Evolutionary conservation across 1,284 basidiomycete genomes (phyloP).

Genomic region (Trametes hirsuta): DNA sequence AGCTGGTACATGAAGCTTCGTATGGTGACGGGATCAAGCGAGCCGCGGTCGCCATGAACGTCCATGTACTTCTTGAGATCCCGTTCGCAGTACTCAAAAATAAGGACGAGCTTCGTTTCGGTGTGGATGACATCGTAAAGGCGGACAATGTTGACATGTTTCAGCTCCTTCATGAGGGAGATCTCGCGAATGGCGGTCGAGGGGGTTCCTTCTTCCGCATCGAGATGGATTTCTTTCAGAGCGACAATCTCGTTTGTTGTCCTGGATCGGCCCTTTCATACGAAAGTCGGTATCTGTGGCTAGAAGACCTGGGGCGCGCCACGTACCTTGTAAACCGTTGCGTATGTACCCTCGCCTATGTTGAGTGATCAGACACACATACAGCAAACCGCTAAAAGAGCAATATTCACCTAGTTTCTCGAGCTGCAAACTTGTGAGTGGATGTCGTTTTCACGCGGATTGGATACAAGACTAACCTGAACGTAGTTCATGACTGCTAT

Average conservation of each 20-base stretch:
- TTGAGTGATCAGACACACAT: conserved; percentile 7
- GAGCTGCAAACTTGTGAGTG: conserved; percentile 51
- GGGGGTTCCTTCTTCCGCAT: conserved; percentile 94
- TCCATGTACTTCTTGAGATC: conserved; percentile 99
- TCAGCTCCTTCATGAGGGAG: conserved; percentile 95
- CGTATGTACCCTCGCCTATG: conserved; percentile 83
- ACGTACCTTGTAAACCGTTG: conserved; percentile 87
- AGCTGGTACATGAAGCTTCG: conserved; percentile 98
- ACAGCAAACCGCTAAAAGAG: neutral
- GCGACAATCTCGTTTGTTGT: conserved; percentile 91
- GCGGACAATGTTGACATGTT: conserved; percentile 94
- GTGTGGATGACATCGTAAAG: conserved; percentile 99
- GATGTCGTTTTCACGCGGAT: neutral
- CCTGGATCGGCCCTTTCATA: conserved; percentile 72
- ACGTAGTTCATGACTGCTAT: conserved; percentile 63
- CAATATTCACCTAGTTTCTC: conserved; percentile 76
- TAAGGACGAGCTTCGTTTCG: conserved; percentile 96
- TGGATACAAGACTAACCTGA: conserved; percentile 47
- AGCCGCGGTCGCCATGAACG: conserved; percentile 93
- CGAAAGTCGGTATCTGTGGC: conserved; percentile 3
- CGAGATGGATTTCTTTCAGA: conserved; percentile 93
- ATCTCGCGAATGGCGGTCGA: conserved; percentile 96
- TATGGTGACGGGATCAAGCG: conserved; percentile 92
- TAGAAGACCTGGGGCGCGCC: neutral
- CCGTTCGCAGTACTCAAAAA: conserved; percentile 98